A percentile compares a stretch with the other conserved stretches of the same genome.
Evolutionary conservation across 345 rosid species (phyloP).

Genomic region (Boechera divaricarpa): DNA sequence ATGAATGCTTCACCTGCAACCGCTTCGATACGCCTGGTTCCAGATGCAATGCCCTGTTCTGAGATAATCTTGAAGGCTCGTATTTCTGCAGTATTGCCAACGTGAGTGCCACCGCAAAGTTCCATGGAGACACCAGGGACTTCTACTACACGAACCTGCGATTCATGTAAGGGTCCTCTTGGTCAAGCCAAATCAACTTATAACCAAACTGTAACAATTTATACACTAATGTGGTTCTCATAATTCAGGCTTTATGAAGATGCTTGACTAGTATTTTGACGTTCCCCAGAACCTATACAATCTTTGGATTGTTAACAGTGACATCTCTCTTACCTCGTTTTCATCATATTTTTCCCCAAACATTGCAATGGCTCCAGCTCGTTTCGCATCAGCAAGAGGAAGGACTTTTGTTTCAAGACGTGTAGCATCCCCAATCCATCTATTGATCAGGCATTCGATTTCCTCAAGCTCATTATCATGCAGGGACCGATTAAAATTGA

Average conservation of each 20-base stretch:
- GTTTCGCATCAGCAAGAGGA: conserved; percentile 81
- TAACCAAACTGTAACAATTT: conserved; percentile 1
- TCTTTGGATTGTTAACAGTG: not conserved
- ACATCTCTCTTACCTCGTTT: conserved; percentile 57
- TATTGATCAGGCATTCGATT: conserved; percentile 75
- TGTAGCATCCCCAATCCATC: conserved; percentile 81
- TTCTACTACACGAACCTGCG: conserved; percentile 94
- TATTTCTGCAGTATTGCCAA: conserved; percentile 84
- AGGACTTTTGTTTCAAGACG: conserved; percentile 81
- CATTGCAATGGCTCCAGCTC: conserved; percentile 96
- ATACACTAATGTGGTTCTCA: conserved; percentile 8
- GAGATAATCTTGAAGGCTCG: conserved; percentile 90
- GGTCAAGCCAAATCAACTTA: conserved; percentile 29
- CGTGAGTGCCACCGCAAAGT: conserved; percentile 99
- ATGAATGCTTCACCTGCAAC: conserved; percentile 96
- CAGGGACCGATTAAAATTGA: conserved; percentile 81
- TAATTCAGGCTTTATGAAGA: conserved; percentile 2
- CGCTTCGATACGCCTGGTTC: conserved; percentile 91
- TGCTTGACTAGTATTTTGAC: not conserved
- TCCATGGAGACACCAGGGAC: conserved; percentile 99
- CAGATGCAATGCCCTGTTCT: conserved; percentile 98
- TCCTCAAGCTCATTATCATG: conserved; percentile 70
- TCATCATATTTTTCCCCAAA: conserved; percentile 95
- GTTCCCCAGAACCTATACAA: not conserved
- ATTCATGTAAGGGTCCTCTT: not conserved